Percentiles rank a stretch among this genome's conserved stretches.
phyloP scores from a whole-genome alignment of 2,329 filamentous ascomycete genomes.

The Myotisia sp. region DNA sequence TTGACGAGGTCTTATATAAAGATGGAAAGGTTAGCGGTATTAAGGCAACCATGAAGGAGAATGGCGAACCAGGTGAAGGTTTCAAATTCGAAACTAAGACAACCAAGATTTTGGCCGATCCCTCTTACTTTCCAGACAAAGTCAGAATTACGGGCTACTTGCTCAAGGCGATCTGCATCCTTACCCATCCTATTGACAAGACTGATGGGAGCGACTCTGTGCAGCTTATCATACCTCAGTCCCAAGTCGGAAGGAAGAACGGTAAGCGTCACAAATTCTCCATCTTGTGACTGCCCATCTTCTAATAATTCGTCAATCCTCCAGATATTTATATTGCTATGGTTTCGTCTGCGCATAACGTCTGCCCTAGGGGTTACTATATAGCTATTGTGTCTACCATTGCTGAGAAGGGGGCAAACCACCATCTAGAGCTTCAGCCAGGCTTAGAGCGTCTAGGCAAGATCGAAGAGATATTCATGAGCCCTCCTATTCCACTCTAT shows the following conservation, averaged over 20 bases:
- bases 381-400: conserved; percentile 97
- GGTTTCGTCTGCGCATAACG: conserved; percentile 90
- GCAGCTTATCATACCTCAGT: conserved; percentile 95
- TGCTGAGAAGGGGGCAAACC: conserved; percentile 79
- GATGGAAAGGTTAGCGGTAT: conserved; percentile 75
- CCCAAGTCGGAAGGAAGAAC: conserved; percentile 90
- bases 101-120: conserved; percentile 90
- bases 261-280: conserved; percentile 40
- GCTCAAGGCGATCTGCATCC: conserved; percentile 89
- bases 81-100: conserved; percentile 96
- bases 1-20: conserved; percentile 82
- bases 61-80: conserved; percentile 54
- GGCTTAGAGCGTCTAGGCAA: conserved; percentile 82
- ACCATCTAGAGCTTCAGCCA: conserved; percentile 85
- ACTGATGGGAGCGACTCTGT: conserved; percentile 79
- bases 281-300: neutral
- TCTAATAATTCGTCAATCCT: conserved; percentile 1
- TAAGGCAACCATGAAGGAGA: conserved; percentile 89
- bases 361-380: conserved; percentile 98
- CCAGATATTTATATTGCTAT: conserved; percentile 92
- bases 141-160: conserved; percentile 77
- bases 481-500: conserved; percentile 81
- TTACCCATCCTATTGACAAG: conserved; percentile 85
- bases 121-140: conserved; percentile 89
- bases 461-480: conserved; percentile 97